phyloP scores from a whole-genome alignment of 2,329 filamentous ascomycete species.

The Trichophyton verrucosum region DNA sequence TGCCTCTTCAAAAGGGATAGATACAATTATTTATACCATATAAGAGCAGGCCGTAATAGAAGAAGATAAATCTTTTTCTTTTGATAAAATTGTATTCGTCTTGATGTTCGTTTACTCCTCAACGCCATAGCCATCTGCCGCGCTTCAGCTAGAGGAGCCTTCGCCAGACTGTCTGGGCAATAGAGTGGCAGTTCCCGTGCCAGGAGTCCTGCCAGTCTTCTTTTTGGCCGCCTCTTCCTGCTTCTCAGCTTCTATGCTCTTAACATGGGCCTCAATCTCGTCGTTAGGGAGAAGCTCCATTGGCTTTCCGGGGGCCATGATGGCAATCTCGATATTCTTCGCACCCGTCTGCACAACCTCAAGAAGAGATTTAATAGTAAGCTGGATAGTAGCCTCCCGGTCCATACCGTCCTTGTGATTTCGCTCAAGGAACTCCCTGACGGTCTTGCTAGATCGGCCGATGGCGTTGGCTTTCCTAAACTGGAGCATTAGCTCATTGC shows the following conservation, averaged over 20 bases:
- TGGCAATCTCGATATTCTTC: conserved; percentile 98
- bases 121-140: conserved; percentile 14
- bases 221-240: conserved; percentile 84
- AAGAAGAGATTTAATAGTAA: conserved; percentile 94
- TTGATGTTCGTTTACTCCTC: neutral
- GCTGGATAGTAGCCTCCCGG: conserved; percentile 84
- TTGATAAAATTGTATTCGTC: neutral
- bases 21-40: conserved; percentile 1
- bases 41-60: neutral
- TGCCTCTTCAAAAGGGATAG: neutral
- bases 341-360: conserved; percentile 98
- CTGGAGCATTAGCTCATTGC: conserved; percentile 4
- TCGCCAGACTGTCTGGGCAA: conserved; percentile 49
- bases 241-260: conserved; percentile 98
- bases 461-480: conserved; percentile 97
- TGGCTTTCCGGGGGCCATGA: conserved; percentile 85
- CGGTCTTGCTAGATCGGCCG: conserved; percentile 95
- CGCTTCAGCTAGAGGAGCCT: conserved; percentile 12
- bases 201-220: conserved; percentile 54
- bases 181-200: conserved; percentile 49
- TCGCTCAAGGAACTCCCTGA: conserved; percentile 94
- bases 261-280: conserved; percentile 94
- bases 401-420: conserved; percentile 99
- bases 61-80: neutral
- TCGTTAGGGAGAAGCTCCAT: conserved; percentile 92